These are phyloP conservation scores for Beta macrorhiza DNA, from an alignment of 179 eudicot genomes.

Conservation along the genomic window DNA sequence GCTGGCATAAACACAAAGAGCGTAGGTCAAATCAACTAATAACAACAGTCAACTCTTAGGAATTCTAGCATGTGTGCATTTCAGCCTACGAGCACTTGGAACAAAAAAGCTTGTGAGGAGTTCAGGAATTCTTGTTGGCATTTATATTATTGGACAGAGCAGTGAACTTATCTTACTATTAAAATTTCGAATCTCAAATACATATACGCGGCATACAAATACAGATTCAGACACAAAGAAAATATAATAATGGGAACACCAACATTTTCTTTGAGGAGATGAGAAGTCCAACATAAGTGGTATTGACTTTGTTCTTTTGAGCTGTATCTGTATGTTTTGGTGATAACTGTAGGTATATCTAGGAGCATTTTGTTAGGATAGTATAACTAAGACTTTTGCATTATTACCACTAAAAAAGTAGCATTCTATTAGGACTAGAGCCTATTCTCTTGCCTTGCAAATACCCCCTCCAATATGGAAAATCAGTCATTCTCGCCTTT, in stretches of 20 bases:
- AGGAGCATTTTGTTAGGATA: neutral
- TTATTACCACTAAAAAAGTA: neutral
- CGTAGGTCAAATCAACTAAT: slow-evolving; percentile 11
- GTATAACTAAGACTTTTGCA: too few species aligned
- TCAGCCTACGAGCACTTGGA: neutral
- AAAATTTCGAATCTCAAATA: neutral
- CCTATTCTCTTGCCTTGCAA: neutral
- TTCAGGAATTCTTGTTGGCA: neutral
- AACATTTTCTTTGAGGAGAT: too few species aligned
- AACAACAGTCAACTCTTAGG: neutral
- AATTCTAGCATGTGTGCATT: neutral
- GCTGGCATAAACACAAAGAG: slow-evolving; percentile 46
- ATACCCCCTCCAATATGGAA: neutral
- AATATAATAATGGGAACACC: neutral
- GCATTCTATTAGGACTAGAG: neutral
- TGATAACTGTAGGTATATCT: neutral
- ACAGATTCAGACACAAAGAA: neutral
- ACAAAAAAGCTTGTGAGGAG: neutral
- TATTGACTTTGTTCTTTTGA: neutral
- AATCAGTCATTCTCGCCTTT: neutral
- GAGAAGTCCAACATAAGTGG: neutral
- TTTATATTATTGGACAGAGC: neutral
- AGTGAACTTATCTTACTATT: neutral
- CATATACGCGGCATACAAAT: neutral
- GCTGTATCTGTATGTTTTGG: neutral